phyloP scores from a whole-genome alignment of 2,329 filamentous ascomycete genomes.

The Pseudomassariella vexata region DNA sequence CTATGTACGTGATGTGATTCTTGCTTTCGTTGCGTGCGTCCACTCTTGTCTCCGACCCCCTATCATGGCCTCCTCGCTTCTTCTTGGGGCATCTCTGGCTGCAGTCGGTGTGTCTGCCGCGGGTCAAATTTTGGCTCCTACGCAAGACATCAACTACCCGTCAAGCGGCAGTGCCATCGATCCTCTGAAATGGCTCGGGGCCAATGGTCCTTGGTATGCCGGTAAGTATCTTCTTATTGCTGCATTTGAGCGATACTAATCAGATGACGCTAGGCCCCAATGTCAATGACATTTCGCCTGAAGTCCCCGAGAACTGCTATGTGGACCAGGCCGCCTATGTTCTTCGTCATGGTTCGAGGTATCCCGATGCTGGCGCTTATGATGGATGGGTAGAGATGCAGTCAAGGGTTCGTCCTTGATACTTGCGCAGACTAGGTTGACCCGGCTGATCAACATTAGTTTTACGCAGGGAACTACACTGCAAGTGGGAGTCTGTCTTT shows the following conservation, averaged over 20 bases:
- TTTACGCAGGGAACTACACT: constrained; percentile 47
- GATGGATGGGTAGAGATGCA: constrained; percentile 47
- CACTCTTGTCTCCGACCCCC: too few relatives aligned
- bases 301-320: constrained; percentile 48
- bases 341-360: constrained; percentile 57
- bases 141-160: constrained; percentile 26
- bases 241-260: too few relatives aligned
- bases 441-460: constrained; percentile 26
- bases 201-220: constrained; percentile 47
- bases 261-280: constrained; percentile 54
- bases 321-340: constrained; percentile 58
- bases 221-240: too few relatives aligned
- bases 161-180: constrained; percentile 26
- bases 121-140: constrained; percentile 18
- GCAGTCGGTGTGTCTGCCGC: constrained; percentile 9
- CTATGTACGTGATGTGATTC: too few relatives aligned
- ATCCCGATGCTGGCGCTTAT: constrained; percentile 56
- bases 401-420: constrained; percentile 27
- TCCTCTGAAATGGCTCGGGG: constrained; percentile 43
- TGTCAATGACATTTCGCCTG: constrained; percentile 46
- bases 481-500: constrained; percentile 49
- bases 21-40: constrained; percentile 3
- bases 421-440: background rate
- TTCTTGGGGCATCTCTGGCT: constrained; percentile 7
- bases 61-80: constrained; percentile 10